Evolutionary conservation across 495 filamentous ascomycete genomes (phyloP).

Genomic region (Talaromyces adpressus): DNA sequence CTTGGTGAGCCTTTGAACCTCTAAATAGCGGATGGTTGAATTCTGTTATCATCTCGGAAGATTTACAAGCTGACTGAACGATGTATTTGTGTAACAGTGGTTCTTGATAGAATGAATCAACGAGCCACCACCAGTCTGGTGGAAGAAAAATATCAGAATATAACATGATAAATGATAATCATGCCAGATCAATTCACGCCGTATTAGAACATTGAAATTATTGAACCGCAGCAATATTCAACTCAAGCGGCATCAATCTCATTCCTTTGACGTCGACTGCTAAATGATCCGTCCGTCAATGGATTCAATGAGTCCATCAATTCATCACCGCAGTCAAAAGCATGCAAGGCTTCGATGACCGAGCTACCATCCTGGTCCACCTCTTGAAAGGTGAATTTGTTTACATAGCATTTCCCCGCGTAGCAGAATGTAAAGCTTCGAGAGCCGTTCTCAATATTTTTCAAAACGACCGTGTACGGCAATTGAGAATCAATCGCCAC

Average conservation of each 20-base stretch:
- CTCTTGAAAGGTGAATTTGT: background rate
- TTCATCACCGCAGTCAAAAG: background rate
- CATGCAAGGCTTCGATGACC: background rate
- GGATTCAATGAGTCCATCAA: background rate
- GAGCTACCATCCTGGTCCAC: background rate
- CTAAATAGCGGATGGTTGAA: background rate
- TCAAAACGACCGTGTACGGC: background rate
- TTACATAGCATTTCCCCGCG: background rate
- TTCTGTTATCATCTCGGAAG: background rate
- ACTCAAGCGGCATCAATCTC: background rate
- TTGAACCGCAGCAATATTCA: background rate
- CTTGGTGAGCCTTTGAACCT: background rate
- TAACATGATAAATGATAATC: background rate
- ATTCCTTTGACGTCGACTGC: background rate
- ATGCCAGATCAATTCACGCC: too few relatives aligned
- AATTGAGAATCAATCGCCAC: background rate
- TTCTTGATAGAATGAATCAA: background rate
- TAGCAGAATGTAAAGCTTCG: slow-evolving; percentile 4
- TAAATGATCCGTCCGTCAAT: background rate
- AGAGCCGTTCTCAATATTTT: background rate
- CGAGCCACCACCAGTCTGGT: background rate
- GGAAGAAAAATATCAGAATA: background rate
- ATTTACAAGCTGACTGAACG: background rate
- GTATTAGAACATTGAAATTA: too few relatives aligned
- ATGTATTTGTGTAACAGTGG: background rate